phyloP scores from a whole-genome alignment of 2,329 filamentous ascomycete species.

The Sarocladium kiliense region DNA sequence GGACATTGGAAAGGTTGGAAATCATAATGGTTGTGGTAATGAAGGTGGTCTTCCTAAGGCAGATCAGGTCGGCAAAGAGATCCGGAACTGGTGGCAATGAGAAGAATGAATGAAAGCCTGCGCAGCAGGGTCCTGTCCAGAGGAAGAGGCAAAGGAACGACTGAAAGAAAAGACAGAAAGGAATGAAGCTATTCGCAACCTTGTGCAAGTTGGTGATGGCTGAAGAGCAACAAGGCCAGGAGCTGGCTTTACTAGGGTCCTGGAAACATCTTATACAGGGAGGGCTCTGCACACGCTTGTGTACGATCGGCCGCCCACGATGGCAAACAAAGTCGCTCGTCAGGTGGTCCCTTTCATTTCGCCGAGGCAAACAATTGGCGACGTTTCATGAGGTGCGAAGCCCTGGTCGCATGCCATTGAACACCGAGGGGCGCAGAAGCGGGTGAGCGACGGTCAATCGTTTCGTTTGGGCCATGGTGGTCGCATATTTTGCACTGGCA shows the following conservation, averaged over 20 bases:
- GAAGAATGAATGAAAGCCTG: conserved; percentile 24
- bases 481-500: background rate
- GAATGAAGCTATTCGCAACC: conserved; percentile 11
- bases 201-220: background rate
- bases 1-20: conserved; percentile 14
- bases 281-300: background rate
- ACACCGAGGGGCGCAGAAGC: background rate
- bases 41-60: conserved; percentile 14
- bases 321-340: background rate
- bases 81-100: background rate
- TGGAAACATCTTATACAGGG: conserved; percentile 2
- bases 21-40: conserved; percentile 15
- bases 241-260: background rate
- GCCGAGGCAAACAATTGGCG: background rate
- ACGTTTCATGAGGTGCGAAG: conserved; percentile 1
- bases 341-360: conserved; percentile 5
- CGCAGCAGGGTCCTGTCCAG: conserved; percentile 23
- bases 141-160: conserved; percentile 15
- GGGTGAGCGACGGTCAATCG: background rate
- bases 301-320: background rate
- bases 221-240: background rate
- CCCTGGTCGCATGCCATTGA: conserved; percentile 2
- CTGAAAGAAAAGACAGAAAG: conserved; percentile 12
- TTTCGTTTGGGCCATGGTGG: conserved; percentile 2
- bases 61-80: conserved; percentile 10